Percentiles rank a stretch among this genome's conserved stretches.
Evolutionary conservation across 2,329 filamentous ascomycete genomes (phyloP).

Genomic region (Aspergillus nomiae): DNA sequence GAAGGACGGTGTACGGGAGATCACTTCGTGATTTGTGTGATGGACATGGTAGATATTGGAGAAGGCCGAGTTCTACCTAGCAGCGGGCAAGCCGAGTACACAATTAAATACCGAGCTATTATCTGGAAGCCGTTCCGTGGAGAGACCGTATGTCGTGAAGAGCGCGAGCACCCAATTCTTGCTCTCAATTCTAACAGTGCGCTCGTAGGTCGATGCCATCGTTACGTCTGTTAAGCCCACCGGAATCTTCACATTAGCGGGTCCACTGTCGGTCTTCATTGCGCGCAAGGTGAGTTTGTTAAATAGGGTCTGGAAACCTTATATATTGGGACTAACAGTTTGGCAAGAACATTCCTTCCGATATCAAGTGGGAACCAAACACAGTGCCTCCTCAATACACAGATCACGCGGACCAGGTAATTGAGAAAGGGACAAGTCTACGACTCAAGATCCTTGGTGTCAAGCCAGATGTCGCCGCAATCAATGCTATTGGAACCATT

Average conservation of each 20-base stretch:
- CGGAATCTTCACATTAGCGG: slow-evolving; percentile 68
- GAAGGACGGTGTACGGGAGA: slow-evolving; percentile 94
- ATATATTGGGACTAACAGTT: slow-evolving; percentile 18
- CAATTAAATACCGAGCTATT: slow-evolving; percentile 90
- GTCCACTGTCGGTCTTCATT: slow-evolving; percentile 52
- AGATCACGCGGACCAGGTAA: slow-evolving; percentile 89
- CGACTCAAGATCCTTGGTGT: slow-evolving; percentile 94
- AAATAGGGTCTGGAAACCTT: slow-evolving; percentile 8
- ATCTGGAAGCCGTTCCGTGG: slow-evolving; percentile 98
- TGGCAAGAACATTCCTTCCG: slow-evolving; percentile 68
- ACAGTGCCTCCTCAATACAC: slow-evolving; percentile 96
- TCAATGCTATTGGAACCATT: slow-evolving; percentile 97
- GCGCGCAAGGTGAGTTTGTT: slow-evolving; percentile 67
- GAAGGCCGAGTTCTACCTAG: slow-evolving; percentile 90
- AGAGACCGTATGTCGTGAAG: slow-evolving; percentile 74
- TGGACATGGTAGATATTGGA: slow-evolving; percentile 93
- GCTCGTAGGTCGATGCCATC: slow-evolving; percentile 79
- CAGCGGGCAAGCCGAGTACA: slow-evolving; percentile 90
- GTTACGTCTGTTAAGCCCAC: slow-evolving; percentile 89
- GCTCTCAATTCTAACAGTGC: slow-evolving; percentile 30
- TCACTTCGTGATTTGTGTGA: slow-evolving; percentile 97
- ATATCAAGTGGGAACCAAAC: slow-evolving; percentile 93
- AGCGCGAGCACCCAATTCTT: not conserved
- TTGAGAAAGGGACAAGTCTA: slow-evolving; percentile 91
- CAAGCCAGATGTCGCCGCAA: slow-evolving; percentile 87